Evolutionary conservation across 176 grass and related monocot species (phyloP).

Genomic region (Juncus inflexus): DNA sequence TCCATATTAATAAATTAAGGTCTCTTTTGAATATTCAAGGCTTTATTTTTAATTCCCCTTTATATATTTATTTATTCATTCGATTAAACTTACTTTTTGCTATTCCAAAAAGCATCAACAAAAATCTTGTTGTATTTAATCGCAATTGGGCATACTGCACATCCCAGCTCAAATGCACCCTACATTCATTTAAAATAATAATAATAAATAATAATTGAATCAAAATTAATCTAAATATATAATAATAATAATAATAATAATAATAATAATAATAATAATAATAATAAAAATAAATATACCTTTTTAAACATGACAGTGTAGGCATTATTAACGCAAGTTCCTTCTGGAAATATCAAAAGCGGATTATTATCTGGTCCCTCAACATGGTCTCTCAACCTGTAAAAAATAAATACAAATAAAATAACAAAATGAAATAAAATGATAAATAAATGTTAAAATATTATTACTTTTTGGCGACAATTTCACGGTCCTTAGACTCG

Average conservation of each 20-base stretch:
- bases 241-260: neutral
- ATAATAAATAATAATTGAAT: neutral
- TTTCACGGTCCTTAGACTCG: conserved; percentile 89
- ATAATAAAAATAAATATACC: conserved; percentile 33
- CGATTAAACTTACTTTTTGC: conserved; percentile 79
- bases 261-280: neutral
- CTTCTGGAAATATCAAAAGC: conserved; percentile 93
- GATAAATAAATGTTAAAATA: neutral
- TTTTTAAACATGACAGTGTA: conserved; percentile 99
- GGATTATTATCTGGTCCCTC: conserved; percentile 78
- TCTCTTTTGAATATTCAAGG: no score
- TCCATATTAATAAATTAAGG: no score
- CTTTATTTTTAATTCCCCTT: no score
- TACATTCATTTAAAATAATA: conserved; percentile 27
- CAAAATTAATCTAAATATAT: neutral
- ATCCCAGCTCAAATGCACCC: conserved; percentile 96
- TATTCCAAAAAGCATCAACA: conserved; percentile 99
- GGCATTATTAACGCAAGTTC: conserved; percentile 98
- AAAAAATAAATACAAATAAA: conserved; percentile 2
- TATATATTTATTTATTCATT: no score
- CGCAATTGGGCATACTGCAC: conserved; percentile 97
- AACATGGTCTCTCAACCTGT: conserved; percentile 84
- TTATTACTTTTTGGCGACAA: conserved; percentile 67
- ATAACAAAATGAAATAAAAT: neutral
- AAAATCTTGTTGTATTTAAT: conserved; percentile 99